phyloP scores from a whole-genome alignment of 805 yeast species.

The Yarrowia keelungensis region DNA sequence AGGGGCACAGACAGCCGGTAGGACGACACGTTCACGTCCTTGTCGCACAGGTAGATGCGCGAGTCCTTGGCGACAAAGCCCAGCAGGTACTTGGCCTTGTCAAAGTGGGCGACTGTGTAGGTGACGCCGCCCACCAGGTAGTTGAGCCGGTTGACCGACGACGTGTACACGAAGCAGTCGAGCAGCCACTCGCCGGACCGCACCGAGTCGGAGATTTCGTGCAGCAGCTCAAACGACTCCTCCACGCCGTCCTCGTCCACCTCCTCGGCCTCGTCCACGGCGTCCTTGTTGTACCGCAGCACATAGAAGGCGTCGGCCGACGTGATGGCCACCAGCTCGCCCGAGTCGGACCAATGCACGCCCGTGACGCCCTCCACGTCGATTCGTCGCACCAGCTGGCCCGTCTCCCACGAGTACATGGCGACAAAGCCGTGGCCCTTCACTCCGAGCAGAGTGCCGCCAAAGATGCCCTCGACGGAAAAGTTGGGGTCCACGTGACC shows the following conservation, averaged over 20 bases:
- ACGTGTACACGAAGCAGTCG: slow-evolving; percentile 92
- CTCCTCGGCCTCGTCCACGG: slow-evolving; percentile 63
- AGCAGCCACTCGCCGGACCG: slow-evolving; percentile 96
- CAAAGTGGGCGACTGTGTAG: slow-evolving; percentile 91
- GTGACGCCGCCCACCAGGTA: slow-evolving; percentile 94
- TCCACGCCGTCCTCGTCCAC: slow-evolving; percentile 82
- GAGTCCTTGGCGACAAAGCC: slow-evolving; percentile 93
- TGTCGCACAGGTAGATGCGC: slow-evolving; percentile 88
- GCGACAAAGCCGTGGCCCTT: slow-evolving; percentile 79
- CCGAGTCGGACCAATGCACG: slow-evolving; percentile 91
- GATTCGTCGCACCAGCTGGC: slow-evolving; percentile 81
- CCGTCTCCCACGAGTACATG: slow-evolving; percentile 94
- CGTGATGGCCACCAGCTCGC: slow-evolving; percentile 81
- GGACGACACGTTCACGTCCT: slow-evolving; percentile 80
- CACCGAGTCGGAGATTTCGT: slow-evolving; percentile 80
- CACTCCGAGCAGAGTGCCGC: slow-evolving; percentile 89
- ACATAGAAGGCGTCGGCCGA: slow-evolving; percentile 78
- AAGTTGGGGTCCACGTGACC: slow-evolving; percentile 62
- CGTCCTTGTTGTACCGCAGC: slow-evolving; percentile 72
- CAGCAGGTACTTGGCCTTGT: slow-evolving; percentile 80
- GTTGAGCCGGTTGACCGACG: slow-evolving; percentile 84
- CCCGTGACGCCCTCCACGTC: slow-evolving; percentile 80
- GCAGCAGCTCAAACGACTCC: slow-evolving; percentile 80
- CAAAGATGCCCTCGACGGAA: slow-evolving; percentile 78
- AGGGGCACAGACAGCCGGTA: slow-evolving; percentile 85